Base-by-base conservation (phyloP, 305 asterid genomes). In the Fraxinus platypoda region DNA sequence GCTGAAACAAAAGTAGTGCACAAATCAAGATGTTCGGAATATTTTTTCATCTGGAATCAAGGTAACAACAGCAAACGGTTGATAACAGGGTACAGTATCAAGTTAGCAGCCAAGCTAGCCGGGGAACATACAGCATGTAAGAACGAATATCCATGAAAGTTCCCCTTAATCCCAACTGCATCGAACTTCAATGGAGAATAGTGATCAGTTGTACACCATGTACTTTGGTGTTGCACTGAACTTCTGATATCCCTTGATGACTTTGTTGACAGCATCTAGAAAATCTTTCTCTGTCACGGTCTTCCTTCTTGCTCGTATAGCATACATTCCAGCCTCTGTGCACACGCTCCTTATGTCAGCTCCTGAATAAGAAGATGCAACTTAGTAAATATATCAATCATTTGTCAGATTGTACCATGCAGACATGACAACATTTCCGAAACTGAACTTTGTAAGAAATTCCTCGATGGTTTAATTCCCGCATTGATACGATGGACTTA, bases 181-280 rank as follows among this genome's bases (percentile, higher is more conserved):
- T 34, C 28, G 11, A 72, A 79, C 30, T 23, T 31, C 9, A 11
- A 11, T 19, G 28, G 73, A 31, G 70, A 12, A 26, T 8, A 31
- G 30, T 17, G 28, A 84, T 87, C 81, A 95, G 77, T 95, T 95
- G 89, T 94, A 95, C 57, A 95, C 98, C 99, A 94, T 95, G 70
- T 96, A 94, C 89, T 94, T 96, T 0, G 99, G 98, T 2, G 99
- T 94, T 3, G 99, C 98, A 57, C 98, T 96, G 90, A 96, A 96
- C 78, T 96, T 96, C 90, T 96, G 98, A 79, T 96, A 96, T 21
- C 99, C 99, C 80, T 94, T 96, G 82, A 96, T 96, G 78, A 96
- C 99, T 87, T 96, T 96, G 88, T 96, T 96, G 72, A 94, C 99
- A 0, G 99, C 99, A 83, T 96, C 99, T 1, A 96, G 89, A 54